These are phyloP conservation scores for Talaromyces sp. DNA, from an alignment of 2,329 filamentous ascomycete genomes.

Conservation along the genomic window DNA sequence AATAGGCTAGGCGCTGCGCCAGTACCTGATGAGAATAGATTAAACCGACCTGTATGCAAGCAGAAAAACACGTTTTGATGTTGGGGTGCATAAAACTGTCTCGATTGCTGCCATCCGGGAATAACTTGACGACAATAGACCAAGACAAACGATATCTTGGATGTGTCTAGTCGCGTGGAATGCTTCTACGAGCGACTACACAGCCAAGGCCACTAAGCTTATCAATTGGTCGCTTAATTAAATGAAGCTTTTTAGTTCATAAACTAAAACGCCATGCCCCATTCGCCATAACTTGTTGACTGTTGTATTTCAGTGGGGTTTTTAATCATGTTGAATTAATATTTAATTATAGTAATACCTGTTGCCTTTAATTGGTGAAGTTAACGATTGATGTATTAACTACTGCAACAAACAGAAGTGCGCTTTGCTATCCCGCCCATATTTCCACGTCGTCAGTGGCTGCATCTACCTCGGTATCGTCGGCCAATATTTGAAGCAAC, in stretches of 20 bases:
- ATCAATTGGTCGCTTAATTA: background rate
- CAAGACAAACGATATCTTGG: background rate
- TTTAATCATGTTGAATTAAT: too few species aligned
- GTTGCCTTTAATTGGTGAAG: background rate
- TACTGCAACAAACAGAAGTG: background rate
- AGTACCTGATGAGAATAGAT: background rate
- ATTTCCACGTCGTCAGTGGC: background rate
- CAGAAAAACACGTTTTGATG: background rate
- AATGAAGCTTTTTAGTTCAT: constrained; percentile 7
- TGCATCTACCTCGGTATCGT: background rate
- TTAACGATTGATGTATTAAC: background rate
- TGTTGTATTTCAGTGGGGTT: background rate
- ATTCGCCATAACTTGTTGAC: background rate
- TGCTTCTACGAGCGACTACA: background rate
- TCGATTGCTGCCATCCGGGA: background rate
- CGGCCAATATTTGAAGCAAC: background rate
- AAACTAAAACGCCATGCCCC: background rate
- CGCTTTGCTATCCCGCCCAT: too few species aligned
- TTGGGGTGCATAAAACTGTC: background rate
- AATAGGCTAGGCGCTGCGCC: background rate
- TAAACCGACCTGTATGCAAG: background rate
- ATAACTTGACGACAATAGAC: background rate
- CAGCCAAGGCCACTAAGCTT: background rate
- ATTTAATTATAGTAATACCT: background rate
- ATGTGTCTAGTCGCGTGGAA: background rate